These are phyloP conservation scores for Nicotiana attenuata DNA, from an alignment of 257 asterid genomes.

Conservation along the genomic window DNA sequence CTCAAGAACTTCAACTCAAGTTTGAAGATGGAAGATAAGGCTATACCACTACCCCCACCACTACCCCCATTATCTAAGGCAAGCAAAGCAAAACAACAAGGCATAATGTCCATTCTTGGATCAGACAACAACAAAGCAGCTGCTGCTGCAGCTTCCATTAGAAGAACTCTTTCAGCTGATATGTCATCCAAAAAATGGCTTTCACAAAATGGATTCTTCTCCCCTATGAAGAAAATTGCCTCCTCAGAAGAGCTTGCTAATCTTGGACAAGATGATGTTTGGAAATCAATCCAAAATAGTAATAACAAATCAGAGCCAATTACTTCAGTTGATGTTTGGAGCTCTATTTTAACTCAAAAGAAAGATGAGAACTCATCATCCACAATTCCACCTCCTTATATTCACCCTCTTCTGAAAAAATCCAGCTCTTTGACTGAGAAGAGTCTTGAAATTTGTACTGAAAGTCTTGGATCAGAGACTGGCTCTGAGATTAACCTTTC, in stretches of 20 bases:
- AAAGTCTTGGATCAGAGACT: slow-evolving; percentile 86
- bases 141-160: slow-evolving; percentile 5
- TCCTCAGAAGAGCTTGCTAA: slow-evolving; percentile 17
- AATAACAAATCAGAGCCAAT: neutral
- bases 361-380: slow-evolving; percentile 11
- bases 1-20: slow-evolving; percentile 15
- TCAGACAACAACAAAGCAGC: neutral
- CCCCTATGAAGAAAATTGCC: slow-evolving; percentile 26
- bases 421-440: slow-evolving; percentile 44
- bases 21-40: slow-evolving; percentile 15
- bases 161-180: slow-evolving; percentile 39
- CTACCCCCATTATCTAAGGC: slow-evolving; percentile 1
- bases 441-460: slow-evolving; percentile 86
- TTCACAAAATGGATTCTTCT: slow-evolving; percentile 24
- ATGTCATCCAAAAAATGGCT: slow-evolving; percentile 43
- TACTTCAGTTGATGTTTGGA: slow-evolving; percentile 7
- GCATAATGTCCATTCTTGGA: slow-evolving; percentile 34
- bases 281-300: slow-evolving; percentile 5
- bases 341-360: slow-evolving; percentile 23
- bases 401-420: slow-evolving; percentile 51
- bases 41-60: neutral
- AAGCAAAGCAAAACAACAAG: slow-evolving; percentile 43
- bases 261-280: slow-evolving; percentile 19
- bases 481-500: slow-evolving; percentile 62
- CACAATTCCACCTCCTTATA: slow-evolving; percentile 43